phyloP scores from a whole-genome alignment of 2,329 filamentous ascomycete genomes.

The Colletotrichum sp. region DNA sequence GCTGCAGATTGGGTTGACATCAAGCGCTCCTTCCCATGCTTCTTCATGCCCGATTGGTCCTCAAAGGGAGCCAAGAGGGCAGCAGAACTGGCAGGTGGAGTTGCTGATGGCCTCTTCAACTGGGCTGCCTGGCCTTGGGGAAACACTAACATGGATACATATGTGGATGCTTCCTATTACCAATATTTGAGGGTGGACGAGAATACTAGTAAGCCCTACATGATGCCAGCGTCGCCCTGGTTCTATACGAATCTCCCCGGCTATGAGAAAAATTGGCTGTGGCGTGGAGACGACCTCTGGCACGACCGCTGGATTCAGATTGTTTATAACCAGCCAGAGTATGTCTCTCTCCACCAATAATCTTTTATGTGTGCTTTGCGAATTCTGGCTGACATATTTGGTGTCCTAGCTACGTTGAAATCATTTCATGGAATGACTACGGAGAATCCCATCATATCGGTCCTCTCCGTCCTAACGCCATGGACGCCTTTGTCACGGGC shows the following conservation, averaged over 20 bases:
- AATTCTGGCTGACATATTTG: neutral
- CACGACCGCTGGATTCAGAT: constrained; percentile 56
- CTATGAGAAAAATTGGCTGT: constrained; percentile 67
- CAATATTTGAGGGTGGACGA: constrained; percentile 24
- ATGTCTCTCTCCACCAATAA: neutral
- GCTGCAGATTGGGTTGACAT: constrained; percentile 47
- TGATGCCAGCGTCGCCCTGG: constrained; percentile 63
- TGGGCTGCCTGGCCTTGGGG: constrained; percentile 41
- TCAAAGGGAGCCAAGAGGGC: constrained; percentile 35
- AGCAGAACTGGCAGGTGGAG: neutral
- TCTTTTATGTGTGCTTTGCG: no score
- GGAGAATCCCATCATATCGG: constrained; percentile 61
- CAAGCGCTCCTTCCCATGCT: constrained; percentile 39
- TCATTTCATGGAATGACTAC: constrained; percentile 58
- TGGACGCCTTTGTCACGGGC: neutral
- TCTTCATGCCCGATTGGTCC: constrained; percentile 50
- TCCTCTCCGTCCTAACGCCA: constrained; percentile 43
- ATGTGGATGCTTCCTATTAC: constrained; percentile 21
- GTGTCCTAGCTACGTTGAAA: constrained; percentile 32
- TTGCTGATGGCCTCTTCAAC: constrained; percentile 37
- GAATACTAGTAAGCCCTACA: constrained; percentile 48
- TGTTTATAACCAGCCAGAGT: neutral
- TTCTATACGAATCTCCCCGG: constrained; percentile 63
- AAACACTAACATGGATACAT: constrained; percentile 14
- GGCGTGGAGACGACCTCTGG: constrained; percentile 67